Conservation (phyloP, 768 basidiomycete genomes). For the Lactifluus subvellereus region DNA sequence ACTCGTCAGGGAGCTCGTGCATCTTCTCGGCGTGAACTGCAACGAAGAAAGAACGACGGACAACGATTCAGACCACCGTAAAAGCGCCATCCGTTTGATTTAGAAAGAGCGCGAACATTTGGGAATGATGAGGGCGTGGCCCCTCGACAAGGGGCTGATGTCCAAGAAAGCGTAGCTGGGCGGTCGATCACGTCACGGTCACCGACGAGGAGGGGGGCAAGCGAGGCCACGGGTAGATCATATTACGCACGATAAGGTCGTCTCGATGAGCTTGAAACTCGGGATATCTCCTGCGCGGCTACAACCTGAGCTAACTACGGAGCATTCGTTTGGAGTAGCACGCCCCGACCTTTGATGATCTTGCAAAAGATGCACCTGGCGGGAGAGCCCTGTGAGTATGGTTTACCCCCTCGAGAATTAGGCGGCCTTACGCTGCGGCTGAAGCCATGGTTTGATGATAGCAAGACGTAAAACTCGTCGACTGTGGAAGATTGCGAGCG, state of each 20-base stretch:
- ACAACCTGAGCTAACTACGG: neutral
- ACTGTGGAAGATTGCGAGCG: no score
- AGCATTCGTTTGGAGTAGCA: no score
- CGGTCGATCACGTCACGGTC: neutral
- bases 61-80: neutral
- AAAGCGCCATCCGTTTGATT: neutral
- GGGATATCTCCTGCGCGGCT: slow-evolving; percentile 72
- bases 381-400: slow-evolving; percentile 39
- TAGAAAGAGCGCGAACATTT: slow-evolving; percentile 54
- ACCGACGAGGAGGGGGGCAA: neutral
- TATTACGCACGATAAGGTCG: slow-evolving; percentile 54
- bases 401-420: neutral
- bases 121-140: slow-evolving; percentile 89
- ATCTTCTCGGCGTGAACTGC: slow-evolving; percentile 82
- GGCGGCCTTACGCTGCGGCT: slow-evolving; percentile 8
- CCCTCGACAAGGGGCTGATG: slow-evolving; percentile 83
- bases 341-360: slow-evolving; percentile 71
- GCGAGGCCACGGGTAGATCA: neutral
- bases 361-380: slow-evolving; percentile 87
- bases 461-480: no score
- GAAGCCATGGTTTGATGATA: slow-evolving; percentile 5
- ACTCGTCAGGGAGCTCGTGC: slow-evolving; percentile 83
- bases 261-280: slow-evolving; percentile 78
- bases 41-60: neutral
- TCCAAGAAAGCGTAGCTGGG: slow-evolving; percentile 84